Percentiles rank a stretch among this genome's conserved stretches.
Conservation (phyloP, 1,284 basidiomycete species). For the Puccinia hordei region DNA sequence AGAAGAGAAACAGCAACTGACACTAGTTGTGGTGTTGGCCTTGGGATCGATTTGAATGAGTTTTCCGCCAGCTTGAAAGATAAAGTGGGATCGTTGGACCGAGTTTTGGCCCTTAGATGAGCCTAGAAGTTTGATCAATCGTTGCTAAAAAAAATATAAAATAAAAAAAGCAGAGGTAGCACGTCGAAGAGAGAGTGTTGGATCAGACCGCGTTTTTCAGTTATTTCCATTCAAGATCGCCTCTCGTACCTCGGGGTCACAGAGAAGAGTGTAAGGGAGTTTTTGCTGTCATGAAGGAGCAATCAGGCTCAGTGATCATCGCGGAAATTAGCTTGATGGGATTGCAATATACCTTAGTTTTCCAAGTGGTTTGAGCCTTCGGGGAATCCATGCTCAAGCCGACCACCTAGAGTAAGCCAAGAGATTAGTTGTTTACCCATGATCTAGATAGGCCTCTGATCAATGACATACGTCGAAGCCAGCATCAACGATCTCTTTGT, state of each 20-base stretch:
- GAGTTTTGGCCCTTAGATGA: slow-evolving; percentile 46
- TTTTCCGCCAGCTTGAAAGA: slow-evolving; percentile 52
- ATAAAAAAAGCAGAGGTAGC: neutral
- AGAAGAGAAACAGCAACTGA: slow-evolving; percentile 4
- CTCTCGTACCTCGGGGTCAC: slow-evolving; percentile 52
- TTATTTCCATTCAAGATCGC: neutral
- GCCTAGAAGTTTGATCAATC: slow-evolving; percentile 51
- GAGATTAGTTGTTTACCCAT: neutral
- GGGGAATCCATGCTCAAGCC: slow-evolving; percentile 53
- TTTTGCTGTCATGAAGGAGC: slow-evolving; percentile 34
- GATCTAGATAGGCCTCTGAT: neutral
- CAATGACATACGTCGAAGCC: slow-evolving; percentile 51
- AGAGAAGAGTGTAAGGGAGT: slow-evolving; percentile 53
- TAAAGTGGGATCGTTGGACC: slow-evolving; percentile 52
- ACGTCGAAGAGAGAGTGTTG: neutral
- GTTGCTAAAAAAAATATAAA: slow-evolving; percentile 37
- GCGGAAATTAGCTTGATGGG: neutral
- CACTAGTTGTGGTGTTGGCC: slow-evolving; percentile 50
- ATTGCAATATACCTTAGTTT: slow-evolving; percentile 41
- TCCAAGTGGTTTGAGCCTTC: slow-evolving; percentile 52
- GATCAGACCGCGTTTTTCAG: neutral
- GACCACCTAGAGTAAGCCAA: slow-evolving; percentile 50
- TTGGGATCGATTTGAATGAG: slow-evolving; percentile 51
- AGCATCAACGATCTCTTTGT: slow-evolving; percentile 51
- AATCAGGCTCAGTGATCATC: neutral